Conservation (phyloP, 805 yeast genomes). For the Candida adriatica region DNA sequence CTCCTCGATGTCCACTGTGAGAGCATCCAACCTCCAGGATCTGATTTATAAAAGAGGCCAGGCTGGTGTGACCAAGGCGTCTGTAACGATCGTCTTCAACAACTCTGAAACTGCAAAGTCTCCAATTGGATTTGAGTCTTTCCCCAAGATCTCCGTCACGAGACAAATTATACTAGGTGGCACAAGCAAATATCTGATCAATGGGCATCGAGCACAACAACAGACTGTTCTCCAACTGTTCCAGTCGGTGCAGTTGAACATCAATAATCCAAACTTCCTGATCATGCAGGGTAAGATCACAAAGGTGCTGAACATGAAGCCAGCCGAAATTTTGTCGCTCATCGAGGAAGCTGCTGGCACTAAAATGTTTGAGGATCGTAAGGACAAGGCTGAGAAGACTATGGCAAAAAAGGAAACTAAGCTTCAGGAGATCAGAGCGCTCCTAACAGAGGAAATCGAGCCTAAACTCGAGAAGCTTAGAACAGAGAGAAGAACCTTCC, state of each 20-base stretch:
- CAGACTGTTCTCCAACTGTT: conserved; percentile 84
- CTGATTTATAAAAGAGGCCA: conserved; percentile 95
- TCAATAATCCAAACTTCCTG: conserved; percentile 93
- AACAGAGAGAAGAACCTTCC: conserved; percentile 70
- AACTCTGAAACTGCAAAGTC: conserved; percentile 68
- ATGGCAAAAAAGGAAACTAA: conserved; percentile 89
- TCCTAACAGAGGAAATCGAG: conserved; percentile 81
- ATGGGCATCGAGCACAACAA: conserved; percentile 95
- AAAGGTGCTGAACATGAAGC: conserved; percentile 93
- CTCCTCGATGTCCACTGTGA: conserved; percentile 86
- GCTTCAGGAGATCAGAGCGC: conserved; percentile 63
- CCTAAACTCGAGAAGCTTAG: conserved; percentile 82
- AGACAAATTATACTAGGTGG: conserved; percentile 90
- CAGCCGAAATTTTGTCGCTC: conserved; percentile 78
- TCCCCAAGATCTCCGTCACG: conserved; percentile 79
- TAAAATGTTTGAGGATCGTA: conserved; percentile 87
- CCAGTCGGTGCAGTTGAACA: conserved; percentile 91
- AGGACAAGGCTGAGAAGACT: conserved; percentile 85
- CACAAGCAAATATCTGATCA: conserved; percentile 82
- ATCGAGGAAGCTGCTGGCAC: conserved; percentile 99
- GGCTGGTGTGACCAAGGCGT: conserved; percentile 95
- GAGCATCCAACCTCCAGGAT: conserved; percentile 91
- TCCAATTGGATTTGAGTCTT: conserved; percentile 82
- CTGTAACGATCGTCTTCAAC: conserved; percentile 93
- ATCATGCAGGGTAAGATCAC: conserved; percentile 99